These are phyloP conservation scores for Ophiobolus disseminans DNA, from an alignment of 2,329 filamentous ascomycete species.

Conservation along the genomic window DNA sequence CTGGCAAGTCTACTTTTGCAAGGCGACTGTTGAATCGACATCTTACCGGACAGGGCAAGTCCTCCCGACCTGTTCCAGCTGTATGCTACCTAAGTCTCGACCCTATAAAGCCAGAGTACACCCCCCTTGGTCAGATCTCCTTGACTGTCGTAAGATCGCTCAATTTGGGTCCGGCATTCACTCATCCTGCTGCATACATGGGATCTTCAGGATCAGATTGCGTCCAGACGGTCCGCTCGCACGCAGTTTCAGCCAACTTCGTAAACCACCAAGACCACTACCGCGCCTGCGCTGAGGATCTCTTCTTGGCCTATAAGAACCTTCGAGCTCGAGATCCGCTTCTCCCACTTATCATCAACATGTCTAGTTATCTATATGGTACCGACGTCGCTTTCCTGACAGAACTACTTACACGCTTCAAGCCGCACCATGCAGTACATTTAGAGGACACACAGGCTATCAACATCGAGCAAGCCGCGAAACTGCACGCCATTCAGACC, in stretches of 20 bases:
- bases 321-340: slow-evolving; percentile 51
- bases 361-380: slow-evolving; percentile 75
- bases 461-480: slow-evolving; percentile 65
- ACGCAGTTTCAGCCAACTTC: slow-evolving; percentile 71
- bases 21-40: slow-evolving; percentile 71
- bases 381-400: slow-evolving; percentile 71
- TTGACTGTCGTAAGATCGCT: slow-evolving; percentile 67
- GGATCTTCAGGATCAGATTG: slow-evolving; percentile 26
- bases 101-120: slow-evolving; percentile 78
- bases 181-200: slow-evolving; percentile 56
- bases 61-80: slow-evolving; percentile 34
- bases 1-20: slow-evolving; percentile 79
- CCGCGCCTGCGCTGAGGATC: slow-evolving; percentile 67
- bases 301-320: slow-evolving; percentile 65
- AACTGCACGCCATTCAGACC: slow-evolving; percentile 60
- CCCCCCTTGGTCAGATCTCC: slow-evolving; percentile 72
- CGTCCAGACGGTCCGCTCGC: slow-evolving; percentile 63
- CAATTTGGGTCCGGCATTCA: slow-evolving; percentile 72
- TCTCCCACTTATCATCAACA: slow-evolving; percentile 73
- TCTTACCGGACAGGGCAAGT: slow-evolving; percentile 58
- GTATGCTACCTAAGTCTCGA: slow-evolving; percentile 76
- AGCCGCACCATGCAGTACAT: slow-evolving; percentile 70
- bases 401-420: slow-evolving; percentile 61
- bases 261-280: slow-evolving; percentile 73
- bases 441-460: slow-evolving; percentile 56